A percentile compares a stretch with the other conserved stretches of the same genome.
Evolutionary conservation across 768 basidiomycete genomes (phyloP).

Genomic region (Kwoniella mangroviensis): DNA sequence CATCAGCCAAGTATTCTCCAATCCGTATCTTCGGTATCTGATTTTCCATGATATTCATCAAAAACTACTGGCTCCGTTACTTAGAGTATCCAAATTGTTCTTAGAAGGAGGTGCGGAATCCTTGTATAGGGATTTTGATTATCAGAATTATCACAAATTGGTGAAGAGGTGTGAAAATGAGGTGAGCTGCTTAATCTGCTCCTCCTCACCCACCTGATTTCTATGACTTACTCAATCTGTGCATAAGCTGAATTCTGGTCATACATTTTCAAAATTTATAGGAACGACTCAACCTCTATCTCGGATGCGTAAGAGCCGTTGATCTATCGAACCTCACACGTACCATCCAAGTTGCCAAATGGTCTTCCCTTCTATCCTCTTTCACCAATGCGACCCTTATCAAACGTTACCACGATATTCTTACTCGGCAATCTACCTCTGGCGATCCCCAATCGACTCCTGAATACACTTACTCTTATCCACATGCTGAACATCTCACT

Average conservation of each 20-base stretch:
- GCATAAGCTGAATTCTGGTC: not conserved
- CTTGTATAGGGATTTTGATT: not conserved
- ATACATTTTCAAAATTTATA: not conserved
- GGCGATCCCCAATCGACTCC: not conserved
- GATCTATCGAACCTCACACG: not conserved
- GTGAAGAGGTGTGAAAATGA: not conserved
- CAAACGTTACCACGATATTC: not conserved
- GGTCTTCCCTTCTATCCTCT: not conserved
- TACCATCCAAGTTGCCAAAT: slow-evolving; percentile 2
- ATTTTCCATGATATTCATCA: too few species aligned
- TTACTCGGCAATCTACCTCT: not conserved
- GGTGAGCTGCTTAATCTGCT: not conserved
- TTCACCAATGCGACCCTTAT: not conserved
- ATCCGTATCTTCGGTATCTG: too few species aligned
- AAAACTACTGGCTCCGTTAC: too few species aligned
- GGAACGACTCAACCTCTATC: not conserved
- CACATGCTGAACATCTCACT: not conserved
- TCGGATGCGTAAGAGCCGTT: not conserved
- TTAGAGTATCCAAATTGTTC: not conserved
- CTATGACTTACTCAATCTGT: not conserved
- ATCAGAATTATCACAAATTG: not conserved
- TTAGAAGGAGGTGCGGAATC: not conserved
- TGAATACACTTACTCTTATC: not conserved
- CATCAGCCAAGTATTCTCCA: too few species aligned
- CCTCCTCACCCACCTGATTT: not conserved